phyloP scores from a whole-genome alignment of 1,284 basidiomycete genomes.

The Cryptococcus amylolentus region DNA sequence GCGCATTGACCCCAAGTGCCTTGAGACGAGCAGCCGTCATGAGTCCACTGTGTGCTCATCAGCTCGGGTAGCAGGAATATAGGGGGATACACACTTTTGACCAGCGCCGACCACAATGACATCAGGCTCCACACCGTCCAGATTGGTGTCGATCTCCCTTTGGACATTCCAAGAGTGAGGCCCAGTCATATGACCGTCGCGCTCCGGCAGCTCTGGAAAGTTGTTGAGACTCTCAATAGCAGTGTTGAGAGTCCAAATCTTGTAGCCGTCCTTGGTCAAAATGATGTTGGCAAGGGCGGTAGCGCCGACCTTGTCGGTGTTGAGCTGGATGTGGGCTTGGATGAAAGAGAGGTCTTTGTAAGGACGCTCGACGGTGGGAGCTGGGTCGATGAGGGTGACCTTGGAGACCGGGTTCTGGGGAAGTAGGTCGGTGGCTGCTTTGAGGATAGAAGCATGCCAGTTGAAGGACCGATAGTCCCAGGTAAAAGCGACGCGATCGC shows the following conservation, averaged over 20 bases:
- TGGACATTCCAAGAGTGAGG: constrained; percentile 12
- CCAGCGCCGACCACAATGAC: constrained; percentile 54
- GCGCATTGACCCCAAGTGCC: constrained; percentile 43
- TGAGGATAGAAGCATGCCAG: constrained; percentile 48
- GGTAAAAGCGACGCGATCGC: constrained; percentile 43
- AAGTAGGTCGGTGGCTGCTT: constrained; percentile 23
- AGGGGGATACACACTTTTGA: constrained; percentile 27
- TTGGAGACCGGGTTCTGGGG: constrained; percentile 28
- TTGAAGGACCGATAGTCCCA: constrained; percentile 66
- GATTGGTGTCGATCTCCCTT: constrained; percentile 32
- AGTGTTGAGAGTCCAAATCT: constrained; percentile 57
- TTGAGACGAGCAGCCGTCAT: constrained; percentile 48
- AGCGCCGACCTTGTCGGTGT: constrained; percentile 53
- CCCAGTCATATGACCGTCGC: constrained; percentile 28
- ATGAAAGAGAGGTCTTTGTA: constrained; percentile 60
- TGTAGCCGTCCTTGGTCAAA: constrained; percentile 53
- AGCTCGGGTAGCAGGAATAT: background rate
- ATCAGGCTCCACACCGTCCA: constrained; percentile 42
- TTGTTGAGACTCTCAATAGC: constrained; percentile 56
- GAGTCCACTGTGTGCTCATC: constrained; percentile 32
- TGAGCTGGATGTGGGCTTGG: constrained; percentile 56
- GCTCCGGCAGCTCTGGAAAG: constrained; percentile 48
- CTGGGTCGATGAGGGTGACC: constrained; percentile 49
- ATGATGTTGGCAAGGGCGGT: constrained; percentile 59
- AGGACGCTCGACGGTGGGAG: constrained; percentile 50